Base-by-base conservation (phyloP, 768 basidiomycete species). In the Pholiota microspora region DNA sequence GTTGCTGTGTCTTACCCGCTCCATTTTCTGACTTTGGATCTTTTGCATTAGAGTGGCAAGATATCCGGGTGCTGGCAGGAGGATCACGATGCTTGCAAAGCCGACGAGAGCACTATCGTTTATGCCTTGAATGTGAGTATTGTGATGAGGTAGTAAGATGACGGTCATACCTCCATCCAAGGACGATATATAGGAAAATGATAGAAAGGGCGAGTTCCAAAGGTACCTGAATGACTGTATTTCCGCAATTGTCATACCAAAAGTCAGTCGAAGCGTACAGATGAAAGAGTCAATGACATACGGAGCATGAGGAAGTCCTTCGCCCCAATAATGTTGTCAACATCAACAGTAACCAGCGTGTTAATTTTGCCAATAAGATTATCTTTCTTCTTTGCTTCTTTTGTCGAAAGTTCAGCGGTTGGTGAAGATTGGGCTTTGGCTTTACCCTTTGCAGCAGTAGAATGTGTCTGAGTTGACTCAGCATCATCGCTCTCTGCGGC, bases 351-450 rank as follows among this genome's bases (percentile, higher is more conserved):
- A 42, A 89, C 80, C 4, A 91, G 70, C 47, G 89, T 91, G 65
- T 86, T 91, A 63, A 92, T 84, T 62, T 82, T 88, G 7, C 90
- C 89, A 38, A 84, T 78, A 13, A 88, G 68, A 60, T 84, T 83
- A 18, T 71, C 72, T 15, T 71, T 67, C 46, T 71, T 73, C 2
- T 48, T 57, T 5, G 16, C 47, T 25, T 48, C 51, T 18, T 51
- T 53, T 5, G 38, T 23, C 13, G 51, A 27, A 46, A 12, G 15
- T 29, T 29, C 15, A 15, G 34, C 34, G 10, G 54, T 13, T 4
- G 46, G 3, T 16, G 53, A 25, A 40, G 29, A 12, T 12, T 25
- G 40, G 5, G 53, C 31, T 42, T 54, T 50, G 13, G 36, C 38
- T 42, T 57, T 54, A 7, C 57, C 57, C n/a, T 56, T 56, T 8